Percentiles rank a stretch among this genome's conserved stretches.
Evolutionary conservation across 495 filamentous ascomycete species (phyloP).

Genomic region (Bacidia rubella): DNA sequence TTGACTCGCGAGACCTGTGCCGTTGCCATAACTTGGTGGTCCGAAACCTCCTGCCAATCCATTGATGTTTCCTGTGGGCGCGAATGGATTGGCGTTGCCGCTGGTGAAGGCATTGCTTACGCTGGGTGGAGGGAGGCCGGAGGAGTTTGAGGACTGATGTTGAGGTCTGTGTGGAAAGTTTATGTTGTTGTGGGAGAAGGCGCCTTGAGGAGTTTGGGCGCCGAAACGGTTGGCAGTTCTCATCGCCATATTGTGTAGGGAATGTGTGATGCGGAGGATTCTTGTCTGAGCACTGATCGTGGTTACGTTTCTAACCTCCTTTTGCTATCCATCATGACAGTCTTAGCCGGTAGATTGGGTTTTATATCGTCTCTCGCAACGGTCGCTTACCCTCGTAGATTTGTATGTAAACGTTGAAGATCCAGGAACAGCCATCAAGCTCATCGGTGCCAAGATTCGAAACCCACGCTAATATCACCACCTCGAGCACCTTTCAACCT

Average conservation of each 20-base stretch:
- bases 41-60: slow-evolving; percentile 45
- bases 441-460: too few relatives aligned
- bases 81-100: slow-evolving; percentile 53
- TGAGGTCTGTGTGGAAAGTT: slow-evolving; percentile 23
- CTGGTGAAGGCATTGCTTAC: slow-evolving; percentile 44
- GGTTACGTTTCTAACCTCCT: too few relatives aligned
- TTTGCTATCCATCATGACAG: too few relatives aligned
- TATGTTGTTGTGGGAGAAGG: slow-evolving; percentile 37
- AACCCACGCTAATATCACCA: too few relatives aligned
- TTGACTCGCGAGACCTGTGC: slow-evolving; percentile 77
- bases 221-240: slow-evolving; percentile 38
- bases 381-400: too few relatives aligned
- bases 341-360: too few relatives aligned
- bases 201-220: slow-evolving; percentile 35
- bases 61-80: slow-evolving; percentile 42
- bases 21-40: slow-evolving; percentile 43
- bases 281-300: too few relatives aligned
- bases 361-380: too few relatives aligned
- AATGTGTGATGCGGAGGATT: not conserved
- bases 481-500: too few relatives aligned
- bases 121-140: slow-evolving; percentile 46
- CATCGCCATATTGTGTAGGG: not conserved
- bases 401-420: too few relatives aligned
- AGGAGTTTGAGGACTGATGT: slow-evolving; percentile 32
- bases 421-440: too few relatives aligned